Conservation (phyloP, 441 rosid genomes). For the Populus trichocarpa region DNA sequence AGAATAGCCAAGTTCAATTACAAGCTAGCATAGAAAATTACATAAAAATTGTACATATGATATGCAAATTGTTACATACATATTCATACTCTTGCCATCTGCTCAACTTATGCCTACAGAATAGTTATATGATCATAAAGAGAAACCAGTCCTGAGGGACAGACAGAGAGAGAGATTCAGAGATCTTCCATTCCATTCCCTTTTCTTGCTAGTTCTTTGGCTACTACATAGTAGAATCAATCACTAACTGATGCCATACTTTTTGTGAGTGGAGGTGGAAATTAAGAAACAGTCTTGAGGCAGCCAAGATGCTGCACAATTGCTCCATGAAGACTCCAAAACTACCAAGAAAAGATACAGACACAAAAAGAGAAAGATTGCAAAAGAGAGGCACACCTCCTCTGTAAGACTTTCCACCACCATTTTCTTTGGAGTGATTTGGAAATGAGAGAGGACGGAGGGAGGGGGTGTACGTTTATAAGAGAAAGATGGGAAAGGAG, state of each 20-base stretch:
- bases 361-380: slow-evolving; percentile 5
- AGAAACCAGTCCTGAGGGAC: too few species aligned
- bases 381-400: not conserved
- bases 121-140: not conserved
- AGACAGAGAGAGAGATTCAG: not conserved
- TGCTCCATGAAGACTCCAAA: slow-evolving; percentile 15
- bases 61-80: not conserved
- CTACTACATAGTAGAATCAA: not conserved
- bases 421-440: not conserved
- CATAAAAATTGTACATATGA: not conserved
- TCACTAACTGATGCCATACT: not conserved
- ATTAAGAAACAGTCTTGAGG: not conserved
- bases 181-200: not conserved
- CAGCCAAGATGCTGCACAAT: not conserved
- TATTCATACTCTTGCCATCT: not conserved
- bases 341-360: slow-evolving; percentile 4
- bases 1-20: not conserved
- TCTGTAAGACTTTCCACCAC: not conserved
- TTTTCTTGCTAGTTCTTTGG: not conserved
- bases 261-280: slow-evolving; percentile 1
- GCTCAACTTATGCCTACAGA: not conserved
- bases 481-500: not conserved
- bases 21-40: not conserved
- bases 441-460: not conserved
- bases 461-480: not conserved